phyloP scores from a whole-genome alignment of 2,329 filamentous ascomycete species.

The Emericellopsis cladophorae region DNA sequence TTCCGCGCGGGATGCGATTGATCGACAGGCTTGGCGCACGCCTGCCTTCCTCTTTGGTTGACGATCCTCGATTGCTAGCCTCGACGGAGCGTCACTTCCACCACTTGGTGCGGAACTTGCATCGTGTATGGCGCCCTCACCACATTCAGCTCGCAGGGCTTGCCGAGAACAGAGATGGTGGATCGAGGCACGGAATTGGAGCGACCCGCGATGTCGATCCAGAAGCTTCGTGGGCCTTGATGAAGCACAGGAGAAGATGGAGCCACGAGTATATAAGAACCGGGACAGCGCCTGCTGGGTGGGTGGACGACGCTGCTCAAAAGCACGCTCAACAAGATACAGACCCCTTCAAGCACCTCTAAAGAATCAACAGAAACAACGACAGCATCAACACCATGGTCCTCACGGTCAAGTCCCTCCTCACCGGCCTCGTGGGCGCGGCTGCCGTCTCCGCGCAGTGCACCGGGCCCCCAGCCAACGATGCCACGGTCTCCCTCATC shows the following conservation, averaged over 20 bases:
- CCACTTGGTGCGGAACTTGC: not conserved
- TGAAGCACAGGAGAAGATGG: not conserved
- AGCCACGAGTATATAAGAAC: not conserved
- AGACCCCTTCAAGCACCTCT: not conserved
- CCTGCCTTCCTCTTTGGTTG: not conserved
- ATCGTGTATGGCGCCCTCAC: no score
- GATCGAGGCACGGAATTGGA: no score
- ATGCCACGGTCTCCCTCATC: conserved; percentile 4
- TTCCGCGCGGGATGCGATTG: not conserved
- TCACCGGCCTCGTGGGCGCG: conserved; percentile 2
- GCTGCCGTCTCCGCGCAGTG: conserved; percentile 2
- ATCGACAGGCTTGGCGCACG: not conserved
- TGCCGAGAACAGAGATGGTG: not conserved
- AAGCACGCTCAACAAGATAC: no score
- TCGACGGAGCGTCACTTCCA: not conserved
- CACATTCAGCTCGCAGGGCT: not conserved
- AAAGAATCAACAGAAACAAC: not conserved
- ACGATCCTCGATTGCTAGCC: not conserved
- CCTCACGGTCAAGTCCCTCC: conserved; percentile 1
- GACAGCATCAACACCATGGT: not conserved
- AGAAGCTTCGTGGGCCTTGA: not conserved
- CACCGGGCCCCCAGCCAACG: conserved; percentile 4
- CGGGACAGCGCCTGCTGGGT: not conserved
- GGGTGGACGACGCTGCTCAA: no score
- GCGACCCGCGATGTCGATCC: not conserved